These are phyloP conservation scores for Lipomyces anomalus DNA, from an alignment of 805 yeast genomes.

Conservation along the genomic window DNA sequence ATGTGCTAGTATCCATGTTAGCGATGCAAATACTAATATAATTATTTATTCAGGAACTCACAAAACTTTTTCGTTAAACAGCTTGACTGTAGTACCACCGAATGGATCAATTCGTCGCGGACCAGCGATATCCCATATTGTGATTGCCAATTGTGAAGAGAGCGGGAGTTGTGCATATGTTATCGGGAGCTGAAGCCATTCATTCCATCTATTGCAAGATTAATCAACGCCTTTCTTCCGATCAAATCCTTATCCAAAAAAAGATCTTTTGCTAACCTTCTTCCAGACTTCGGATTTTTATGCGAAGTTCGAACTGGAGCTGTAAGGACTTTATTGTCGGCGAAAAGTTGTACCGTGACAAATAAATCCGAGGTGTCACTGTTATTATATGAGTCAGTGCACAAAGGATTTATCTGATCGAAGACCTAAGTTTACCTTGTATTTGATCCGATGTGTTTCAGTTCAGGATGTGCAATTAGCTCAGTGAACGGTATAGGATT, in stretches of 20 bases:
- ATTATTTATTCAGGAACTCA: neutral
- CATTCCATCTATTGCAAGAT: slow-evolving; percentile 52
- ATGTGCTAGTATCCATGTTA: slow-evolving; percentile 34
- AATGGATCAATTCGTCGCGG: slow-evolving; percentile 45
- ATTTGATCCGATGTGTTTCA: slow-evolving; percentile 40
- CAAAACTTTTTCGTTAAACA: slow-evolving; percentile 51
- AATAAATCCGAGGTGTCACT: slow-evolving; percentile 32
- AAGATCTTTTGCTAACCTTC: slow-evolving; percentile 8
- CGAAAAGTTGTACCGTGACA: slow-evolving; percentile 44
- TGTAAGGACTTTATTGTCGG: slow-evolving; percentile 44
- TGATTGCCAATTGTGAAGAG: slow-evolving; percentile 53
- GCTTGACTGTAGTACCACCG: slow-evolving; percentile 53
- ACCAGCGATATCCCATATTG: slow-evolving; percentile 63
- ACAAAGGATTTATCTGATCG: neutral
- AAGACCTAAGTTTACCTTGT: slow-evolving; percentile 26
- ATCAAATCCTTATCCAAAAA: neutral
- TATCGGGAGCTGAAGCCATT: slow-evolving; percentile 69
- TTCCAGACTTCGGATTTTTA: slow-evolving; percentile 38
- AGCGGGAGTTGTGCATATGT: slow-evolving; percentile 64
- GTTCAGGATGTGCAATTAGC: slow-evolving; percentile 44
- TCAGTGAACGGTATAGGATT: slow-evolving; percentile 42
- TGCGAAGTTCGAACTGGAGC: slow-evolving; percentile 47
- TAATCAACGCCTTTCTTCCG: neutral
- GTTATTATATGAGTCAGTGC: neutral
- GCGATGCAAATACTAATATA: neutral